phyloP scores from a whole-genome alignment of 2,329 filamentous ascomycete species.

The Arthrobotrys iridis region DNA sequence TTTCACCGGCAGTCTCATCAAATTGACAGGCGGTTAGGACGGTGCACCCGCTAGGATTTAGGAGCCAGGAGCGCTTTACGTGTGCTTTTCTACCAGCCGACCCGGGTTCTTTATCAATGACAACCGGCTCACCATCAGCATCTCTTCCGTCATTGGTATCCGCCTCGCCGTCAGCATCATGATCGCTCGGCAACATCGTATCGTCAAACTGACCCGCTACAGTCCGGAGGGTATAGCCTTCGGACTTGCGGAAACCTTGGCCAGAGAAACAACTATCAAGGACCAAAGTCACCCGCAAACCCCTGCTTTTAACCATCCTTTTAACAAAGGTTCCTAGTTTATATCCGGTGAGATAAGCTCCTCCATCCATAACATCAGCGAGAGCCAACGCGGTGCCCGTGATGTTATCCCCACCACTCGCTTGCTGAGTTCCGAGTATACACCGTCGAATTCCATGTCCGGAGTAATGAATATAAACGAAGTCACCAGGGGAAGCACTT shows the following conservation, averaged over 20 bases:
- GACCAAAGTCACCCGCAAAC: slow-evolving; percentile 31
- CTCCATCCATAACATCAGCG: slow-evolving; percentile 40
- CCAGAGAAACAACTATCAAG: slow-evolving; percentile 48
- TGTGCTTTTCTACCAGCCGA: slow-evolving; percentile 4
- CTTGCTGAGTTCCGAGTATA: background rate
- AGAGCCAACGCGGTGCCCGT: slow-evolving; percentile 32
- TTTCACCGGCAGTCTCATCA: slow-evolving; percentile 25
- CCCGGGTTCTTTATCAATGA: background rate
- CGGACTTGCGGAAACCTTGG: background rate
- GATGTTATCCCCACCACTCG: slow-evolving; percentile 1
- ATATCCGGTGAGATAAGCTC: slow-evolving; percentile 40
- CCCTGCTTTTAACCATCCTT: slow-evolving; percentile 23
- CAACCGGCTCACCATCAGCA: background rate
- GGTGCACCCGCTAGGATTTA: slow-evolving; percentile 37
- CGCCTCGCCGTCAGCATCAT: no score
- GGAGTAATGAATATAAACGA: slow-evolving; percentile 52
- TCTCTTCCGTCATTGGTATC: background rate
- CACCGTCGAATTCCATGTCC: slow-evolving; percentile 32
- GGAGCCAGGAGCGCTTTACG: slow-evolving; percentile 17
- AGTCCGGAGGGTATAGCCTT: background rate
- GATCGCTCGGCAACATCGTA: background rate
- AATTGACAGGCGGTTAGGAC: slow-evolving; percentile 37
- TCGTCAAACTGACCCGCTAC: background rate
- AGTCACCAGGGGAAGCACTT: slow-evolving; percentile 3
- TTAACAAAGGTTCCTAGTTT: slow-evolving; percentile 27